phyloP scores from a whole-genome alignment of 2,329 filamentous ascomycete species.

The Helminthosporium solani region DNA sequence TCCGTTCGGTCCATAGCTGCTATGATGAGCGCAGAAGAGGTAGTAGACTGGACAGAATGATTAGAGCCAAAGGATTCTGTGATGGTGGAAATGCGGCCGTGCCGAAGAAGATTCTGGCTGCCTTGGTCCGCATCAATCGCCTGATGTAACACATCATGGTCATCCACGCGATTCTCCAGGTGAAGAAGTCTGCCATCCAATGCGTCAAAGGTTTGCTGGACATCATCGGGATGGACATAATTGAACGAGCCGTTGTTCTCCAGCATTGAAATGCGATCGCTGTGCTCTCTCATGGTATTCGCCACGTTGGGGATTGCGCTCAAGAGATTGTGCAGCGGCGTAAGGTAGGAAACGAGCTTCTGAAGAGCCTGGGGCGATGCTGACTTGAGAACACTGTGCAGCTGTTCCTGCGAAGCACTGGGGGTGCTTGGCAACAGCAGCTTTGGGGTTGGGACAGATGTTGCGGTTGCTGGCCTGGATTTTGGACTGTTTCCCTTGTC shows the following conservation, averaged over 20 bases:
- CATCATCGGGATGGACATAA: slow-evolving; percentile 65
- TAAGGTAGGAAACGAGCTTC: slow-evolving; percentile 39
- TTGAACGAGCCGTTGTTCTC: slow-evolving; percentile 72
- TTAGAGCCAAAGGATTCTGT: slow-evolving; percentile 46
- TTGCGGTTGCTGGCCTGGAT: slow-evolving; percentile 16
- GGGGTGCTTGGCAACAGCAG: slow-evolving; percentile 27
- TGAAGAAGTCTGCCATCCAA: slow-evolving; percentile 68
- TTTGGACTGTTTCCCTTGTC: slow-evolving; percentile 18
- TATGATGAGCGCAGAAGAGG: slow-evolving; percentile 40
- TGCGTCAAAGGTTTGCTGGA: slow-evolving; percentile 66
- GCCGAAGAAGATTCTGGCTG: slow-evolving; percentile 25
- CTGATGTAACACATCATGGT: slow-evolving; percentile 41
- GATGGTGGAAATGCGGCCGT: slow-evolving; percentile 32
- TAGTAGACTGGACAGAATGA: slow-evolving; percentile 38
- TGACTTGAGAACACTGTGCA: slow-evolving; percentile 31
- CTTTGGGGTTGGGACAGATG: slow-evolving; percentile 21
- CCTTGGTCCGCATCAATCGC: slow-evolving; percentile 32
- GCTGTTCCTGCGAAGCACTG: slow-evolving; percentile 30
- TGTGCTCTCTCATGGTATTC: slow-evolving; percentile 60
- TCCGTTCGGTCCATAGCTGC: slow-evolving; percentile 42
- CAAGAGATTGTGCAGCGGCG: slow-evolving; percentile 39
- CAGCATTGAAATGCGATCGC: slow-evolving; percentile 65
- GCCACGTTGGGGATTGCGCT: slow-evolving; percentile 43
- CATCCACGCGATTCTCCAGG: slow-evolving; percentile 58
- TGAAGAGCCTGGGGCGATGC: slow-evolving; percentile 36